Percentiles rank a stretch among this genome's conserved stretches.
Conservation (phyloP, 176 grass and related monocot genomes). For the Stipa capillata region DNA sequence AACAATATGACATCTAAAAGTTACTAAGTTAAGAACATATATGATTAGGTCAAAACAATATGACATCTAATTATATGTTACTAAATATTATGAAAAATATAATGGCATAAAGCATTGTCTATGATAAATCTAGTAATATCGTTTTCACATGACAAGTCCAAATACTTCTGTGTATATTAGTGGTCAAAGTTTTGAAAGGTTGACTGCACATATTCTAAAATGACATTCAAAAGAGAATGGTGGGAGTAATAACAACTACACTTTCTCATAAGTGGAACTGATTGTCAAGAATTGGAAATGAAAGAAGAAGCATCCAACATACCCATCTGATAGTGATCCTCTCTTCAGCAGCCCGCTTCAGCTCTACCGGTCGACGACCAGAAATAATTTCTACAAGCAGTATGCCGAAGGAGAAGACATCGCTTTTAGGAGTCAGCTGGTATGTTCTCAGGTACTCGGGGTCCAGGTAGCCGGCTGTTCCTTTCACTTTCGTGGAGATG, state of each 20-base stretch:
- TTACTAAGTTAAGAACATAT: not conserved
- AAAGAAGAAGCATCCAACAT: slow-evolving; percentile 9
- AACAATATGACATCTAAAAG: no score
- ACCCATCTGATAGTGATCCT: slow-evolving; percentile 99
- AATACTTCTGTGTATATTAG: not conserved
- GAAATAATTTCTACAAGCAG: slow-evolving; percentile 96
- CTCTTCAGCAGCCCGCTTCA: slow-evolving; percentile 65
- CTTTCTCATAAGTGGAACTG: not conserved
- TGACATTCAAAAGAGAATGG: not conserved
- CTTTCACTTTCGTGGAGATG: slow-evolving; percentile 98
- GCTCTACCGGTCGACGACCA: slow-evolving; percentile 70
- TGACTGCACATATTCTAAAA: not conserved
- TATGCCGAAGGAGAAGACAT: slow-evolving; percentile 97
- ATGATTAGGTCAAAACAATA: not conserved
- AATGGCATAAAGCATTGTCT: not conserved
- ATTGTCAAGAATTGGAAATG: not conserved
- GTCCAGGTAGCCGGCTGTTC: slow-evolving; percentile 93
- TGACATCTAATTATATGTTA: not conserved
- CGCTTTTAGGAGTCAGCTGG: slow-evolving; percentile 94
- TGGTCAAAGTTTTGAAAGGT: not conserved
- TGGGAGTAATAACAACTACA: not conserved
- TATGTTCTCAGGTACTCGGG: slow-evolving; percentile 93
- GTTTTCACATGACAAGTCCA: not conserved
- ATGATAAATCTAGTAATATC: not conserved
- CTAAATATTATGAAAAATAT: not conserved